phyloP scores from a whole-genome alignment of 306 rosid genomes.

The Glycine latifolia region DNA sequence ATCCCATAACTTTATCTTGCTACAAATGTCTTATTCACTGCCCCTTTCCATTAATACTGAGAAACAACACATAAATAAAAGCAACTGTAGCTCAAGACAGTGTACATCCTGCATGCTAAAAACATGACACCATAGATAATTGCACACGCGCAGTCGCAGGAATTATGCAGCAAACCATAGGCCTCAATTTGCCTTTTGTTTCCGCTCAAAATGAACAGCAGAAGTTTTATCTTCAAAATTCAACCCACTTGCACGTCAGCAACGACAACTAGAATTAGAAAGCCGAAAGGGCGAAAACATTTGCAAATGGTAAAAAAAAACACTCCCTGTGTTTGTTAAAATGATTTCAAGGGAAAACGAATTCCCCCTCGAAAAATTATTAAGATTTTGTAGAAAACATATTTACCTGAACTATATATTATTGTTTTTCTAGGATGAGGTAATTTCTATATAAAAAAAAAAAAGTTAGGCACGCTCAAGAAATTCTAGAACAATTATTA shows the following conservation, averaged over 20 bases:
- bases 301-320: background rate
- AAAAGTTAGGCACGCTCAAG: background rate
- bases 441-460: background rate
- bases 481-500: background rate
- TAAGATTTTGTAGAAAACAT: too few species aligned
- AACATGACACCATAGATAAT: background rate
- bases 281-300: too few species aligned
- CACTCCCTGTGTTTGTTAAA: background rate
- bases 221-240: background rate
- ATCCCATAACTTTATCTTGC: background rate
- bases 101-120: background rate
- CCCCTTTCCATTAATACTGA: background rate
- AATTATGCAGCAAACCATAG: background rate
- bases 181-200: background rate
- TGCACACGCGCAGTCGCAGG: background rate
- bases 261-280: background rate
- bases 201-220: background rate
- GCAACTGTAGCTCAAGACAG: slow-evolving; percentile 1
- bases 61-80: background rate
- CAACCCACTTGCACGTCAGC: background rate
- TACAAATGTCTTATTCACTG: background rate
- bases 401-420: too few species aligned
- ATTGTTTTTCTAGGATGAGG: background rate
- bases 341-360: background rate
- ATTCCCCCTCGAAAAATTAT: background rate